Percentiles rank a stretch among this genome's conserved stretches.
Evolutionary conservation across 2,329 filamentous ascomycete species (phyloP).

Genomic region (Colletotrichum sp.): DNA sequence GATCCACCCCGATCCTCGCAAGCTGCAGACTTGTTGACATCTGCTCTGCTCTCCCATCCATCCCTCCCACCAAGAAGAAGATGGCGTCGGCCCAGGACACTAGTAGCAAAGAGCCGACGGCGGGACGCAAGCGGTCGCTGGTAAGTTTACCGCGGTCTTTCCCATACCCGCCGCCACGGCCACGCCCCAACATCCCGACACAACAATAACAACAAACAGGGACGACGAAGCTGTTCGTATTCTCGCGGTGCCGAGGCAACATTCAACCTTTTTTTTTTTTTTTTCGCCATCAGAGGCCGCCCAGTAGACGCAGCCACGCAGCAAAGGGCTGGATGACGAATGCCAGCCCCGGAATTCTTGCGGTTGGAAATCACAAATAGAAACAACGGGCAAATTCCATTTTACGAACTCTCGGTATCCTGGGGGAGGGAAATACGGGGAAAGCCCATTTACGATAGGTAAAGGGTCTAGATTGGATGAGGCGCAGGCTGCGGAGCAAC

Average conservation of each 20-base stretch:
- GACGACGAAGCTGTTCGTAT: neutral
- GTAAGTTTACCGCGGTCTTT: neutral
- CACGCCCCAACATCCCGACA: neutral
- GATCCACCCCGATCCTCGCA: conserved; percentile 1
- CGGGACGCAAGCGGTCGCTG: neutral
- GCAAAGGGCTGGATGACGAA: neutral
- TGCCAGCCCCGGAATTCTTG: neutral
- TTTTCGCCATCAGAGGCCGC: neutral
- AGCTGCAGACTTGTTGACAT: neutral
- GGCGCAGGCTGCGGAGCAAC: neutral
- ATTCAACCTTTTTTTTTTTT: neutral
- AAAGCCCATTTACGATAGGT: neutral
- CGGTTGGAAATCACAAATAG: neutral
- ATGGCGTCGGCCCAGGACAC: neutral
- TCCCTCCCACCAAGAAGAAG: neutral
- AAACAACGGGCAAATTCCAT: neutral
- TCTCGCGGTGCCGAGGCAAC: neutral
- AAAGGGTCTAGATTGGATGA: neutral
- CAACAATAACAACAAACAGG: neutral
- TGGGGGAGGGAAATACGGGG: neutral
- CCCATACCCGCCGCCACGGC: neutral
- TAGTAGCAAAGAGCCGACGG: neutral
- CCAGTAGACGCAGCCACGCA: neutral
- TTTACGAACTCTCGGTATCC: neutral
- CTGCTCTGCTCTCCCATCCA: neutral